Percentiles rank a stretch among this genome's conserved stretches.
These are phyloP conservation scores for Biancaea sappan DNA, from an alignment of 306 rosid genomes.

Conservation along the genomic window DNA sequence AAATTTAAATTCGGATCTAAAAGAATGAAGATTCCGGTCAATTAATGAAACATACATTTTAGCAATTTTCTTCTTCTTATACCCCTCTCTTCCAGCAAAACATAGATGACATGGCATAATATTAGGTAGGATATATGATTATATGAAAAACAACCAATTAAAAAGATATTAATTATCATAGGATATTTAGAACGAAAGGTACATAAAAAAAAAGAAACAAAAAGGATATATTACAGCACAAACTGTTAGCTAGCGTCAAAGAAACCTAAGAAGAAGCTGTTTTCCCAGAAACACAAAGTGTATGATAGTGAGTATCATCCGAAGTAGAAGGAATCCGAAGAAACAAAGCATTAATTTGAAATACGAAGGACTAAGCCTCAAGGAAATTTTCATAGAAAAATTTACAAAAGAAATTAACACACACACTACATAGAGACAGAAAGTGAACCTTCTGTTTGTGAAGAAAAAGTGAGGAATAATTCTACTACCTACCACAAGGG, in stretches of 20 bases:
- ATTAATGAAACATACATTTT: no score
- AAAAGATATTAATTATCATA: not conserved
- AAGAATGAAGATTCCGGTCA: no score
- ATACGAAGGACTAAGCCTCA: not conserved
- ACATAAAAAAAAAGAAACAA: no score
- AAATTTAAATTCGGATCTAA: no score
- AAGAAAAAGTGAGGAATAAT: not conserved
- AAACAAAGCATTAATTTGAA: conserved; percentile 1
- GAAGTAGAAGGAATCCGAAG: not conserved
- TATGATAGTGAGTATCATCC: not conserved
- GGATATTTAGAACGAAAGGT: not conserved
- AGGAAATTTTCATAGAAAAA: not conserved
- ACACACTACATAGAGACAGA: not conserved
- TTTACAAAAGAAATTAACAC: not conserved
- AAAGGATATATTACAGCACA: not conserved
- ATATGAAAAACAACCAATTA: not conserved
- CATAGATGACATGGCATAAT: no score
- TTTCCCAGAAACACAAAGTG: not conserved
- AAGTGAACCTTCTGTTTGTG: not conserved
- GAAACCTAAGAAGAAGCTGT: not conserved
- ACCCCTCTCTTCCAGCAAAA: no score
- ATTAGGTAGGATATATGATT: no score
- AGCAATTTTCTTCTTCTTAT: no score
- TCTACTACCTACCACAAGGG: not conserved
- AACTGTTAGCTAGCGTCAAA: not conserved